These are phyloP conservation scores for Fusarium sp. DNA, from an alignment of 2,329 filamentous ascomycete species.

Conservation along the genomic window DNA sequence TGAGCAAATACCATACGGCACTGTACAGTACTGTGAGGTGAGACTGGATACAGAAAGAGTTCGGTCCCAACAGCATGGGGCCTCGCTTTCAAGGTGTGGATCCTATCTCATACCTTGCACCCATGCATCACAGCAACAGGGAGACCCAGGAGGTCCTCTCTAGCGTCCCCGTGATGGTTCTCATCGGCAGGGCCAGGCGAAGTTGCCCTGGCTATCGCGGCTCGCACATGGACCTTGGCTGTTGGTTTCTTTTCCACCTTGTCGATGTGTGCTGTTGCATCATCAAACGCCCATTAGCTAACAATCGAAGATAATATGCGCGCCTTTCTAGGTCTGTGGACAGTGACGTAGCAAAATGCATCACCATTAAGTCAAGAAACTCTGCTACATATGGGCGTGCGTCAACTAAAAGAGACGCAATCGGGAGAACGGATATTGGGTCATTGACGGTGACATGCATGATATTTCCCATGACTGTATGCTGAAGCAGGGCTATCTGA, in stretches of 20 bases:
- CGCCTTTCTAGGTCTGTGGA: not conserved
- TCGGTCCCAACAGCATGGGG: conserved; percentile 38
- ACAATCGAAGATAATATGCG: conserved; percentile 4
- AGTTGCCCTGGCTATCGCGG: conserved; percentile 40
- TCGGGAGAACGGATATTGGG: conserved; percentile 30
- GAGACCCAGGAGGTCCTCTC: conserved; percentile 8
- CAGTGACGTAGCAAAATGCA: conserved; percentile 19
- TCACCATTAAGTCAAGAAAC: conserved; percentile 32
- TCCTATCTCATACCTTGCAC: conserved; percentile 7
- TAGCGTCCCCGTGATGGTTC: conserved; percentile 37
- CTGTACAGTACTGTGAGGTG: not conserved
- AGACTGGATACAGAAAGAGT: not conserved
- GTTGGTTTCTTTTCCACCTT: conserved; percentile 25
- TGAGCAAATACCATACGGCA: conserved; percentile 1
- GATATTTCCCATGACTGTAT: conserved; percentile 28
- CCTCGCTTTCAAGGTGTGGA: conserved; percentile 35
- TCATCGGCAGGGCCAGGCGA: conserved; percentile 27
- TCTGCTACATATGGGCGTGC: conserved; percentile 20
- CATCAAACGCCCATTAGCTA: conserved; percentile 18
- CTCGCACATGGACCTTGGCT: conserved; percentile 37
- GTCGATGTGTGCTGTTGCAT: conserved; percentile 7
- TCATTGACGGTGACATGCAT: conserved; percentile 32
- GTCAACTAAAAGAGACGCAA: conserved; percentile 12
- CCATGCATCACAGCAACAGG: conserved; percentile 31
- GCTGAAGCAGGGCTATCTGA: conserved; percentile 23